Evolutionary conservation across 2,329 filamentous ascomycete species (phyloP).

Genomic region (Alternaria sp.): DNA sequence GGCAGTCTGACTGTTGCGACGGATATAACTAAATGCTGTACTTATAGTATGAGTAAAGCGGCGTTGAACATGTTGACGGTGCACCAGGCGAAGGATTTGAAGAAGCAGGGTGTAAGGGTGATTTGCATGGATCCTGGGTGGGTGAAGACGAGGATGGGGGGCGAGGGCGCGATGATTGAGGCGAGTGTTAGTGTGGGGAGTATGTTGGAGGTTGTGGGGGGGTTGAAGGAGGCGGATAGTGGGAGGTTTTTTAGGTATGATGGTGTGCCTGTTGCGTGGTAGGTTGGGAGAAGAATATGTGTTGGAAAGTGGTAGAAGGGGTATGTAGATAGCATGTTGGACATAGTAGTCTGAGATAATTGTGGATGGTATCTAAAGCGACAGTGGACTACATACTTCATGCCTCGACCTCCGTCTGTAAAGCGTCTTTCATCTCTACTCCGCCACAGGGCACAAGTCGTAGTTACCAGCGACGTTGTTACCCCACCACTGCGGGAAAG

Average conservation of each 20-base stretch:
- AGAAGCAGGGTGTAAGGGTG: slow-evolving; percentile 35
- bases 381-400: neutral
- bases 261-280: slow-evolving; percentile 46
- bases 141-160: slow-evolving; percentile 55
- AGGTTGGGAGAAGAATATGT: neutral
- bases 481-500: slow-evolving; percentile 22
- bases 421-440: slow-evolving; percentile 1
- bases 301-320: no score
- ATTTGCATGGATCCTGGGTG: slow-evolving; percentile 54
- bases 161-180: slow-evolving; percentile 49
- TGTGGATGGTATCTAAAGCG: neutral
- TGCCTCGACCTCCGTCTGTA: neutral
- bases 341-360: neutral
- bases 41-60: slow-evolving; percentile 53
- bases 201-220: slow-evolving; percentile 47
- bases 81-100: slow-evolving; percentile 50
- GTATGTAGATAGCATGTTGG: neutral
- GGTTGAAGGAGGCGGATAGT: slow-evolving; percentile 41
- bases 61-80: slow-evolving; percentile 54
- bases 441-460: slow-evolving; percentile 16
- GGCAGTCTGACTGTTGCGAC: slow-evolving; percentile 40
- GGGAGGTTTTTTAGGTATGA: slow-evolving; percentile 49
- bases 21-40: slow-evolving; percentile 44
- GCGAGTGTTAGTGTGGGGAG: slow-evolving; percentile 46
- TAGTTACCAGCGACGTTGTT: slow-evolving; percentile 22